These are phyloP conservation scores for Catenaria anguillulae DNA, from an alignment of 371 early-diverging fungal species.

Conservation along the genomic window DNA sequence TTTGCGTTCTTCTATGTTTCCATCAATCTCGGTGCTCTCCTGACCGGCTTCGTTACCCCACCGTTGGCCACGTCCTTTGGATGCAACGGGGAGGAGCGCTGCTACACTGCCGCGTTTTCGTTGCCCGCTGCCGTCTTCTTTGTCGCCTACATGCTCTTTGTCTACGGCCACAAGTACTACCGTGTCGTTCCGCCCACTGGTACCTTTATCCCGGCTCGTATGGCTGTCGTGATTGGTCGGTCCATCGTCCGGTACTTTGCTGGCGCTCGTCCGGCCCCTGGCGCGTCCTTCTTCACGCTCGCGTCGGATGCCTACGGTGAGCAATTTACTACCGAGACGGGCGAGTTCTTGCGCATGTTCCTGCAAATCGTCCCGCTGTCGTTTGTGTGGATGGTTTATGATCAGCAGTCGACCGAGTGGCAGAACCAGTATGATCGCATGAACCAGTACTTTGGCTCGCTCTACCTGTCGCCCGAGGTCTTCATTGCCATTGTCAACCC, in stretches of 20 bases:
- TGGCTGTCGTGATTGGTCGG: conserved; percentile 8
- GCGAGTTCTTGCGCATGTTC: conserved; percentile 27
- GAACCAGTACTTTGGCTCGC: conserved; percentile 14
- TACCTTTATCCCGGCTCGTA: conserved; percentile 23
- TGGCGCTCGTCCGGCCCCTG: conserved; percentile 15
- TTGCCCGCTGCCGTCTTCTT: neutral
- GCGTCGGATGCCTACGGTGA: conserved; percentile 20
- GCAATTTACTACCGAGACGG: conserved; percentile 26
- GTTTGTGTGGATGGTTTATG: conserved; percentile 43
- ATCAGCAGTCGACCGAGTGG: conserved; percentile 37
- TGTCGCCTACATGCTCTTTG: conserved; percentile 14
- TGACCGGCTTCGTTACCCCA: conserved; percentile 15
- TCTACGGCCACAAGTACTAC: conserved; percentile 26
- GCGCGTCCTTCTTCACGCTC: conserved; percentile 19
- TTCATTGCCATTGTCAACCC: conserved; percentile 21
- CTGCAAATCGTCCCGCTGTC: conserved; percentile 26
- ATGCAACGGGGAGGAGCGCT: neutral
- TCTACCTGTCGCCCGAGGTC: conserved; percentile 10
- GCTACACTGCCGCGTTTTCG: neutral
- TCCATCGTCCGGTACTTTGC: conserved; percentile 10
- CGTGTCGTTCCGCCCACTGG: conserved; percentile 38
- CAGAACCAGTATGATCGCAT: conserved; percentile 30
- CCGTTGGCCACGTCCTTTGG: conserved; percentile 6
- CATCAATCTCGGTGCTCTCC: conserved; percentile 14
- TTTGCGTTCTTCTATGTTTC: conserved; percentile 19